Evolutionary conservation across 202 grass and related monocot genomes (phyloP), one percentile per base, ranked within the genome.

Genomic region (Sporobolus alterniflorus): DNA sequence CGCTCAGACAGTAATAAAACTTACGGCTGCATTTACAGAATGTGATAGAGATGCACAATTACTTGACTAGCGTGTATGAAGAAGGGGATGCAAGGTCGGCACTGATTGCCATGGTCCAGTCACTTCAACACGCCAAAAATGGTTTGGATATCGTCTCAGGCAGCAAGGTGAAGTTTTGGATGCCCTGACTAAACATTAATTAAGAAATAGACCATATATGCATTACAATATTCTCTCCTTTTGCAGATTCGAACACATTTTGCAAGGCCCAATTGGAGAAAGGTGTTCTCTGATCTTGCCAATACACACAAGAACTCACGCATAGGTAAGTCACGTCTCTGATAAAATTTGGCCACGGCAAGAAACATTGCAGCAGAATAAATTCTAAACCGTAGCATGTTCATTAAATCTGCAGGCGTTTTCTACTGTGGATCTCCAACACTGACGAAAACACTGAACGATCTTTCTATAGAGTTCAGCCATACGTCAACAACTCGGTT

Each of bases 1-100:
- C 32, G 25, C 47, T 26, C 32, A 49, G 48, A 51, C 21, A 66
- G 25, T 76, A 69, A 70, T 6, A 72, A 82, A 85, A 13, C 46
- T 65, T 82, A 59, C 74, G 63, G 60, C 40, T 82, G 82, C 77
- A 4, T 26, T 29, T 89, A 76, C 82, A 99, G 97, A 88, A 97
- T 83, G 75, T 92, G 48, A 97, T 99, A 75, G 97, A 99, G 86
- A 99, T 99, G 93, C 97, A 99, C 85, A 94, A 99, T 81, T 97
- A 99, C 82, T 90, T 99, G 51, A 97, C 97, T 43, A 99, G 97
- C 61, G 97, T 99, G 70, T 99, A 99, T 65, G 97, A 99, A 92
- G 97, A 99, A 97, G 97, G 97, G 0, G 97, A 99, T 25, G 97
- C 94, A 43, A 90, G 93, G 82, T 99, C 97, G 13, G 90, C 97